A percentile compares a stretch with the other conserved stretches of the same genome.
These are phyloP conservation scores for Geranium rotundifolium DNA, from an alignment of 345 rosid species.

Conservation along the genomic window DNA sequence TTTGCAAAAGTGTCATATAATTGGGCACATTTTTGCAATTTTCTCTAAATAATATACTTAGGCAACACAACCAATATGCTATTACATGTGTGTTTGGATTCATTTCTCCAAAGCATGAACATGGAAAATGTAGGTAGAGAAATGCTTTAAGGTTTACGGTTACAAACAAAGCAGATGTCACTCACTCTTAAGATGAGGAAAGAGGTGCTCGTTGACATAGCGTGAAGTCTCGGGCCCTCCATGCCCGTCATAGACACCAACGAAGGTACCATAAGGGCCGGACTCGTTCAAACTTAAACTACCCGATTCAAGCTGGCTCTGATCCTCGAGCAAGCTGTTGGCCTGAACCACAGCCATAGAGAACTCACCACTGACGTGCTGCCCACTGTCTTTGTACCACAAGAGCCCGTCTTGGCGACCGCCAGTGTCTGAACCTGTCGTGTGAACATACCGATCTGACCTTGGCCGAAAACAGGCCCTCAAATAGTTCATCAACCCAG, in stretches of 20 bases:
- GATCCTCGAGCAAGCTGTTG: slow-evolving; percentile 42
- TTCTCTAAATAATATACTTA: too few species aligned
- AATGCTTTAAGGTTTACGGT: neutral
- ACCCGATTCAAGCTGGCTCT: slow-evolving; percentile 44
- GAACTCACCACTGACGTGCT: slow-evolving; percentile 36
- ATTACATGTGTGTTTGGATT: too few species aligned
- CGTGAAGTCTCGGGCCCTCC: slow-evolving; percentile 46
- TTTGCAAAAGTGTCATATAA: too few species aligned
- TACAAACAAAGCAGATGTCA: neutral
- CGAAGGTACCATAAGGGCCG: slow-evolving; percentile 41
- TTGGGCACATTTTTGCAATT: too few species aligned
- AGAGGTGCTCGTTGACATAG: slow-evolving; percentile 34
- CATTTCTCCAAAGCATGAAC: too few species aligned
- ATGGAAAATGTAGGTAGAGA: too few species aligned
- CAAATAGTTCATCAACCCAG: slow-evolving; percentile 40
- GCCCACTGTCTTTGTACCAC: slow-evolving; percentile 46
- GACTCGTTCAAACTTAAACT: slow-evolving; percentile 32
- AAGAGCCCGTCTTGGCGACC: slow-evolving; percentile 43
- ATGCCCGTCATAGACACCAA: slow-evolving; percentile 44
- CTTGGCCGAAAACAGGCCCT: slow-evolving; percentile 39
- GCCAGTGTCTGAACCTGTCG: slow-evolving; percentile 21
- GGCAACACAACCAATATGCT: too few species aligned
- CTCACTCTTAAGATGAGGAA: slow-evolving; percentile 37
- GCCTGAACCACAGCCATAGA: slow-evolving; percentile 54
- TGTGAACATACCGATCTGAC: slow-evolving; percentile 23